phyloP scores from a whole-genome alignment of 352 stramenopile genomes.

The Phytopythium chamaehyphon region DNA sequence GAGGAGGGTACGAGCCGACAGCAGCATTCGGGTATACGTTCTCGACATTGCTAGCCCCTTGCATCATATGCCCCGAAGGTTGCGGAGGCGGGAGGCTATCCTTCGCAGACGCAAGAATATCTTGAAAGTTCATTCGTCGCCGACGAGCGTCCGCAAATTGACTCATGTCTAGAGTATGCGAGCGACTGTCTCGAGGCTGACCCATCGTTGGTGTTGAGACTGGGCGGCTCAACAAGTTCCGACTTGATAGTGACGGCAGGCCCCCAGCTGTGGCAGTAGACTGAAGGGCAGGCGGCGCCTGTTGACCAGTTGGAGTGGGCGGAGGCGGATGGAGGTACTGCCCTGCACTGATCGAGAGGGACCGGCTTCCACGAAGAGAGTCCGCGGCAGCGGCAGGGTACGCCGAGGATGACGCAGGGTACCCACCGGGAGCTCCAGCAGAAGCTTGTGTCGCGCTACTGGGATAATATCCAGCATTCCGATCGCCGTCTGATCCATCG shows the following conservation, averaged over 20 bases:
- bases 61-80: conserved; percentile 12
- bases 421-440: conserved; percentile 2
- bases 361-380: conserved; percentile 38
- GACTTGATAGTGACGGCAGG: conserved; percentile 59
- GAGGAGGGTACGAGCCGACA: conserved; percentile 13
- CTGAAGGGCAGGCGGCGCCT: conserved; percentile 11
- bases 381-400: conserved; percentile 21
- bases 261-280: conserved; percentile 16
- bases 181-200: conserved; percentile 71
- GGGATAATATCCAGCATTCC: background rate
- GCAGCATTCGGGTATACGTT: conserved; percentile 46
- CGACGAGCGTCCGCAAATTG: conserved; percentile 71
- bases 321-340: conserved; percentile 34
- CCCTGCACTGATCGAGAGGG: conserved; percentile 53
- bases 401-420: conserved; percentile 7
- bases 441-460: background rate
- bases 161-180: conserved; percentile 83
- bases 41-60: conserved; percentile 27
- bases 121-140: conserved; percentile 87
- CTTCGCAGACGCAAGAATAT: conserved; percentile 69
- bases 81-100: conserved; percentile 4
- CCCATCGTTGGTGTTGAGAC: conserved; percentile 50
- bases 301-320: conserved; percentile 8
- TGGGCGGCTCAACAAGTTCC: conserved; percentile 31
- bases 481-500: conserved; percentile 16